Evolutionary conservation across 2,329 filamentous ascomycete genomes (phyloP).

Genomic region (Septoria petroselini): DNA sequence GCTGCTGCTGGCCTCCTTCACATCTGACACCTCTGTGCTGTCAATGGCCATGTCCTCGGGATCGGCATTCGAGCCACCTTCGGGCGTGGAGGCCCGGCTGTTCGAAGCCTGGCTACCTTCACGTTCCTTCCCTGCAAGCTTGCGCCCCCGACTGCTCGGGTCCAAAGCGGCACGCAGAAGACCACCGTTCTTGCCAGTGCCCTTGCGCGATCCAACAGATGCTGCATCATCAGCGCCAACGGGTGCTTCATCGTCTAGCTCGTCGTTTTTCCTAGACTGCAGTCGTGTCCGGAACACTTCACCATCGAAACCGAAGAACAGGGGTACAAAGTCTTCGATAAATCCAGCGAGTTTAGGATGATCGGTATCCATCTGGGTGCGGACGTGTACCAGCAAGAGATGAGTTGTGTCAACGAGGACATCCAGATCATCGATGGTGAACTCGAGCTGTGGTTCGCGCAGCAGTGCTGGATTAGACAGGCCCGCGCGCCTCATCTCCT

Average conservation of each 20-base stretch:
- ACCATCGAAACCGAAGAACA: slow-evolving; percentile 50
- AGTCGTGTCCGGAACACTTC: slow-evolving; percentile 59
- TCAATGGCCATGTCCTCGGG: slow-evolving; percentile 68
- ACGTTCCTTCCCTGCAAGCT: slow-evolving; percentile 67
- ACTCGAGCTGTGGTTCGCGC: slow-evolving; percentile 62
- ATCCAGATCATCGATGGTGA: slow-evolving; percentile 60
- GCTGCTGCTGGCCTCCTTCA: slow-evolving; percentile 59
- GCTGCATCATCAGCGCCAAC: slow-evolving; percentile 66
- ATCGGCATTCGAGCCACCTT: slow-evolving; percentile 71
- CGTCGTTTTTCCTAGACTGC: slow-evolving; percentile 48
- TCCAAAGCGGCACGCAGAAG: slow-evolving; percentile 86
- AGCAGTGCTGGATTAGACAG: slow-evolving; percentile 30
- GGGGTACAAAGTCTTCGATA: slow-evolving; percentile 50
- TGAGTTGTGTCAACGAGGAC: slow-evolving; percentile 52
- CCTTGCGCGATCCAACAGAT: slow-evolving; percentile 63
- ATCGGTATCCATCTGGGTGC: slow-evolving; percentile 44
- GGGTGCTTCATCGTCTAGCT: slow-evolving; percentile 67
- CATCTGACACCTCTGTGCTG: slow-evolving; percentile 25
- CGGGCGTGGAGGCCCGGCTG: slow-evolving; percentile 87
- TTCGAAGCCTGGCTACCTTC: slow-evolving; percentile 73
- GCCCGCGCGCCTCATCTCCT: slow-evolving; percentile 73
- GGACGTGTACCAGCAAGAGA: slow-evolving; percentile 45
- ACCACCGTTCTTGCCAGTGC: slow-evolving; percentile 50
- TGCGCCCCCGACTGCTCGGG: slow-evolving; percentile 70
- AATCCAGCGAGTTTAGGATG: slow-evolving; percentile 47